Evolutionary conservation across 2,329 filamentous ascomycete species (phyloP).

Genomic region (Bipolaris bicolor): DNA sequence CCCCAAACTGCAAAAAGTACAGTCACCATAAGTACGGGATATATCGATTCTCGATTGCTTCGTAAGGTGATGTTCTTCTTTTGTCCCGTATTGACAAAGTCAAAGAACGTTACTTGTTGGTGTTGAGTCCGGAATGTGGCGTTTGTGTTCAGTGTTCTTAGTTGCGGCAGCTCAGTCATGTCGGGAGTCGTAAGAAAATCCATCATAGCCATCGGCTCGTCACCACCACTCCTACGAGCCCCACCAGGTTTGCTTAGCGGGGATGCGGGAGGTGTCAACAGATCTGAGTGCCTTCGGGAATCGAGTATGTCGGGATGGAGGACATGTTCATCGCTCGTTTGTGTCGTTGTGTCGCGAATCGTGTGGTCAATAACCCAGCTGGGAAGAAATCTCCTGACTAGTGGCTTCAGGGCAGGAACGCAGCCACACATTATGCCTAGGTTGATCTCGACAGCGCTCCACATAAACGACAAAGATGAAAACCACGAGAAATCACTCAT

Average conservation of each 20-base stretch:
- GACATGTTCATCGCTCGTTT: constrained; percentile 38
- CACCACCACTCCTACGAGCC: constrained; percentile 26
- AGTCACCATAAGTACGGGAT: constrained; percentile 76
- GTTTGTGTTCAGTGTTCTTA: constrained; percentile 48
- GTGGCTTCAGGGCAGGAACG: constrained; percentile 88
- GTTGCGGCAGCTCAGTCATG: constrained; percentile 42
- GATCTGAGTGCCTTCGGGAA: constrained; percentile 29
- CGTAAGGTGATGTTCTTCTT: constrained; percentile 74
- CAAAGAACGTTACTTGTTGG: constrained; percentile 66
- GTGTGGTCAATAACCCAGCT: constrained; percentile 60
- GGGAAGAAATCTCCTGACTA: constrained; percentile 70
- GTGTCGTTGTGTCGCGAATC: constrained; percentile 35
- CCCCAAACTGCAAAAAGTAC: constrained; percentile 89
- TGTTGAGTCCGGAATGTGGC: constrained; percentile 33
- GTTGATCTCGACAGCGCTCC: constrained; percentile 91
- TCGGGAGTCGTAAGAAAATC: constrained; percentile 62
- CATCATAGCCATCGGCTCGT: constrained; percentile 53
- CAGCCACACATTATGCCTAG: constrained; percentile 89
- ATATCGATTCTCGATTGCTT: constrained; percentile 68
- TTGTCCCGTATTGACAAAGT: constrained; percentile 72
- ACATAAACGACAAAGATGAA: constrained; percentile 86
- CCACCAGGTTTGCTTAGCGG: constrained; percentile 33
- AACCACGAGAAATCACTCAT: constrained; percentile 68
- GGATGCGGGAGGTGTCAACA: constrained; percentile 30
- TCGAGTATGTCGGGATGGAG: constrained; percentile 33